Conservation (phyloP, 1,139 yeast genomes). For the Taphrina confusa region DNA sequence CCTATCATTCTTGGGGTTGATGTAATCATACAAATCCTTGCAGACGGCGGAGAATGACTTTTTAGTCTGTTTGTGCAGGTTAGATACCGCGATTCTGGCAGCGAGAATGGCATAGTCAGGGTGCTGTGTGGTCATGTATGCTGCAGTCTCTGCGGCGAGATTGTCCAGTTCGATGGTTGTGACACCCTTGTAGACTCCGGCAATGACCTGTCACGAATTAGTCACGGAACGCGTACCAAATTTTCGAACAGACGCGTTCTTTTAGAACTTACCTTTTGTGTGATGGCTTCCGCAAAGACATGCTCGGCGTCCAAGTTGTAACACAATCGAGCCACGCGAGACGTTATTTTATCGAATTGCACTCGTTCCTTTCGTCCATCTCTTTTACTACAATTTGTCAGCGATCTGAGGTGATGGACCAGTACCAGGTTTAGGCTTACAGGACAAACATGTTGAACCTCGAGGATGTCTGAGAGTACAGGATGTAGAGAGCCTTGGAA, state of each 20-base stretch:
- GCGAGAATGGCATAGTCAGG: conserved; percentile 95
- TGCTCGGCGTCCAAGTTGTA: conserved; percentile 81
- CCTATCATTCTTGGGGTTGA: conserved; percentile 72
- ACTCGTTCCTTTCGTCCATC: conserved; percentile 86
- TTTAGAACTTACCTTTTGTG: conserved; percentile 56
- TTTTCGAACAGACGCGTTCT: not conserved
- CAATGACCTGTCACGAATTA: conserved; percentile 53
- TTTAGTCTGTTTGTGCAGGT: conserved; percentile 89
- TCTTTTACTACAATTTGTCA: conserved; percentile 26
- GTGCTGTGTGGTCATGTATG: conserved; percentile 88
- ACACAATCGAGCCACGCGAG: conserved; percentile 66
- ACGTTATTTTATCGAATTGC: conserved; percentile 73
- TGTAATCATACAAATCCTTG: conserved; percentile 67
- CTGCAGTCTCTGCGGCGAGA: conserved; percentile 95
- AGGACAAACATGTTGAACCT: conserved; percentile 29
- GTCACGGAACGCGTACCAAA: not conserved
- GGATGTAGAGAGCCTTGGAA: too few species aligned
- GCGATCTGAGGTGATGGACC: too few species aligned
- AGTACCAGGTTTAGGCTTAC: conserved; percentile 4
- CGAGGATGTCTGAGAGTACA: too few species aligned
- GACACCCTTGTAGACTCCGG: conserved; percentile 95
- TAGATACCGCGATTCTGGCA: conserved; percentile 90
- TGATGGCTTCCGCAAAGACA: conserved; percentile 84
- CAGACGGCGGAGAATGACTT: conserved; percentile 82
- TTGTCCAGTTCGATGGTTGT: conserved; percentile 90